A percentile compares a stretch with the other conserved stretches of the same genome.
These are phyloP conservation scores for Pyricularia pennisetigena DNA, from an alignment of 2,329 filamentous ascomycete species.

Conservation along the genomic window DNA sequence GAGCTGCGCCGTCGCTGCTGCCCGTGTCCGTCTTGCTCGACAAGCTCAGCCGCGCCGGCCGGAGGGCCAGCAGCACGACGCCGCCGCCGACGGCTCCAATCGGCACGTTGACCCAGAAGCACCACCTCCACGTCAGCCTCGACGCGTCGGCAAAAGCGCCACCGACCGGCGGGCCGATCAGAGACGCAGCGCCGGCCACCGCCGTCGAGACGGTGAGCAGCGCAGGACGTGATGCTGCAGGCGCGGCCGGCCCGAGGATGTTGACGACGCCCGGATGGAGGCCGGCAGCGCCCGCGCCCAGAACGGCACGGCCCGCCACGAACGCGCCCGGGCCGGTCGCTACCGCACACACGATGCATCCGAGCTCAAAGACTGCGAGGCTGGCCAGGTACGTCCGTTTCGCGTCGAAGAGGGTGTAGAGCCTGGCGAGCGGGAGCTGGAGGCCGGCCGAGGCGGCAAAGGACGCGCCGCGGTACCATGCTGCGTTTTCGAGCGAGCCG, in stretches of 20 bases:
- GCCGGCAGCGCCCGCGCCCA: constrained; percentile 39
- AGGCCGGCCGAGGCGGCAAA: constrained; percentile 28
- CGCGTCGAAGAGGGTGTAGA: constrained; percentile 30
- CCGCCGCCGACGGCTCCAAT: constrained; percentile 20
- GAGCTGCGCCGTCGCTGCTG: too few relatives aligned
- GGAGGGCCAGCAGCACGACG: neutral
- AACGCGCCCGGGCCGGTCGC: constrained; percentile 37
- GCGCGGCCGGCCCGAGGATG: constrained; percentile 30
- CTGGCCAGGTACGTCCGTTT: constrained; percentile 27
- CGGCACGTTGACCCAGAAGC: constrained; percentile 35
- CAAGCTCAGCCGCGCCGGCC: neutral
- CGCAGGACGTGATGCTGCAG: constrained; percentile 27
- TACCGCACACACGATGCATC: constrained; percentile 39
- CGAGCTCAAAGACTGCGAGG: constrained; percentile 41
- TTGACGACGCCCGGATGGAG: constrained; percentile 39
- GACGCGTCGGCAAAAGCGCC: constrained; percentile 22
- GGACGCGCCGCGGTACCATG: constrained; percentile 15
- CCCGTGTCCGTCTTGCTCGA: too few relatives aligned
- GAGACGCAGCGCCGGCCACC: constrained; percentile 28
- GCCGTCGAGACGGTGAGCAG: constrained; percentile 12
- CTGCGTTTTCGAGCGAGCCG: constrained; percentile 9
- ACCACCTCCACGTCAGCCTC: constrained; percentile 31
- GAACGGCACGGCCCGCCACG: constrained; percentile 42
- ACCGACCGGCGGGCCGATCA: constrained; percentile 33
- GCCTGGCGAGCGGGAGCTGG: constrained; percentile 38